These are phyloP conservation scores for Ustilago cynodontis DNA, from an alignment of 1,284 basidiomycete genomes.

Conservation along the genomic window DNA sequence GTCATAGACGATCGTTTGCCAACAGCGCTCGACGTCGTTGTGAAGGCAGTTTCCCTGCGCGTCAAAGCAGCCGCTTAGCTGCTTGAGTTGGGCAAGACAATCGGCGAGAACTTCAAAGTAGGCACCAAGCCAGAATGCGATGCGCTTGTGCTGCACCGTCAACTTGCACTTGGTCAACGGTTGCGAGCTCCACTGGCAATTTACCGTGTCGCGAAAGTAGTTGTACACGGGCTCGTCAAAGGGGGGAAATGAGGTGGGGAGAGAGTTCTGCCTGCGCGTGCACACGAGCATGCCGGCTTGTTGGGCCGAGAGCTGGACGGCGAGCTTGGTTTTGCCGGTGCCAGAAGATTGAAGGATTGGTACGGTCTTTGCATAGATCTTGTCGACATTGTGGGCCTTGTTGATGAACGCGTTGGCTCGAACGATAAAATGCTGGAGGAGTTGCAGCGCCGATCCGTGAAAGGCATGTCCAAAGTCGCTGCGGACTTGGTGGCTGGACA, in stretches of 20 bases:
- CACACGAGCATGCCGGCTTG: slow-evolving; percentile 16
- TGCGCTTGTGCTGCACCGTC: slow-evolving; percentile 9
- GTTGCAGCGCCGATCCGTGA: too few species aligned
- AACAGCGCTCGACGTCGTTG: background rate
- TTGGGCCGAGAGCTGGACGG: slow-evolving; percentile 13
- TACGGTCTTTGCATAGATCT: slow-evolving; percentile 7
- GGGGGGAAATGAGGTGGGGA: slow-evolving; percentile 1
- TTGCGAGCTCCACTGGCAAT: background rate
- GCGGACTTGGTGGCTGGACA: too few species aligned
- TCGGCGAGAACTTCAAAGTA: slow-evolving; percentile 4
- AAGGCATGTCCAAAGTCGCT: too few species aligned
- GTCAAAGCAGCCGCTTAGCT: background rate
- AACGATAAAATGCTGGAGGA: too few species aligned
- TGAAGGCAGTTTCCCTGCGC: background rate
- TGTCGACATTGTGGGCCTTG: background rate
- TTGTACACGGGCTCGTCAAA: background rate
- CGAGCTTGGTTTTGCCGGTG: slow-evolving; percentile 20
- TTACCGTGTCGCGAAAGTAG: slow-evolving; percentile 4
- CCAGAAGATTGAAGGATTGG: slow-evolving; percentile 15
- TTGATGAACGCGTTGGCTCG: too few species aligned
- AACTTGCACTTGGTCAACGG: too few species aligned
- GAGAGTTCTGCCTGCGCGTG: background rate
- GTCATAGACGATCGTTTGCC: too few species aligned
- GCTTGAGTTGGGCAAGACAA: background rate
- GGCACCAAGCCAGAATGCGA: slow-evolving; percentile 10